A percentile compares a stretch with the other conserved stretches of the same genome.
Conservation (phyloP, 1,284 basidiomycete genomes). For the Moesziomyces parantarcticus region DNA sequence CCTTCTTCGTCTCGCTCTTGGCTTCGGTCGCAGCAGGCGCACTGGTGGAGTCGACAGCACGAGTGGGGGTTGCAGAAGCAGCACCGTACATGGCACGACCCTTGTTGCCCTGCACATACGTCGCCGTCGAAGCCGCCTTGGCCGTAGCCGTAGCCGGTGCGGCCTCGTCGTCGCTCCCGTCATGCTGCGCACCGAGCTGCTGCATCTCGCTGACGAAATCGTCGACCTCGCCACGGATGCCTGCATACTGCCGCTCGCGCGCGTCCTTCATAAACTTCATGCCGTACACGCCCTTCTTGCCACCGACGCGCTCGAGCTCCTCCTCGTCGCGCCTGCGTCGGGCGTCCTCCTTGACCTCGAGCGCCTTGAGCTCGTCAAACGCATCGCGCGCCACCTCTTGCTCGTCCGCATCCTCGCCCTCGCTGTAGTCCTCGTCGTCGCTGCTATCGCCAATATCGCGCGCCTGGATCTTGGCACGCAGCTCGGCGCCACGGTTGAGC, state of each 20-base stretch:
- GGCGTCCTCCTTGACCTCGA: slow-evolving; percentile 42
- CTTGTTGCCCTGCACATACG: slow-evolving; percentile 39
- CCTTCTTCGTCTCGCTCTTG: neutral
- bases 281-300: slow-evolving; percentile 57
- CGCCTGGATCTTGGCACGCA: slow-evolving; percentile 57
- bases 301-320: slow-evolving; percentile 43
- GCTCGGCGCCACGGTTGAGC: slow-evolving; percentile 47
- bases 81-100: slow-evolving; percentile 57
- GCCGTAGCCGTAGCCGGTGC: no score
- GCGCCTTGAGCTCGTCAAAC: slow-evolving; percentile 56
- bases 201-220: slow-evolving; percentile 52
- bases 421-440: slow-evolving; percentile 20
- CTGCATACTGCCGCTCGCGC: slow-evolving; percentile 49
- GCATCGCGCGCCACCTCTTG: slow-evolving; percentile 21
- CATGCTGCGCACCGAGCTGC: slow-evolving; percentile 22
- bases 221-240: slow-evolving; percentile 48
- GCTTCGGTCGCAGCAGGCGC: neutral
- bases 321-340: slow-evolving; percentile 35
- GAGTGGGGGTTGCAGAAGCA: slow-evolving; percentile 1
- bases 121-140: slow-evolving; percentile 11
- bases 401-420: slow-evolving; percentile 1
- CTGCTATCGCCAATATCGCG: slow-evolving; percentile 35
- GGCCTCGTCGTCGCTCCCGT: slow-evolving; percentile 24
- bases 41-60: no score
- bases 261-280: slow-evolving; percentile 69